Evolutionary conservation across 2,329 filamentous ascomycete species (phyloP), one percentile per base, ranked within the genome.

Genomic region (Ophiostoma piceae): DNA sequence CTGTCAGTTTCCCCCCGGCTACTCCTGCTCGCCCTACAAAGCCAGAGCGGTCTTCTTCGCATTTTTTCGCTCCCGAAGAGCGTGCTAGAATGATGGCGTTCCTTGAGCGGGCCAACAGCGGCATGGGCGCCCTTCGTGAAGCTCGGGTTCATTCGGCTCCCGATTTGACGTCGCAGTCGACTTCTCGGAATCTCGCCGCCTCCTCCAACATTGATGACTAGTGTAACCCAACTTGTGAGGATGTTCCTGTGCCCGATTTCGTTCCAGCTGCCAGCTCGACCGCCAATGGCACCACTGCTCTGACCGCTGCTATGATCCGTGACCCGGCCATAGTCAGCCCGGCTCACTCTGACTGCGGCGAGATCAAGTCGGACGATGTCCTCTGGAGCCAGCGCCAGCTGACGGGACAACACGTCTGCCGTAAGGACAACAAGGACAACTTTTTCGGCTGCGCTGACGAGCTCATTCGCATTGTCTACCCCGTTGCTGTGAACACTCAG

Each of bases 141-240:
- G 35, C 35, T 35, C 35, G 35, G 35, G 35, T 8, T 35, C 35
- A 35, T 6, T 6, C 35, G 35, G 35, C 35, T 35, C 35, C 35
- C 35, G 5, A 35, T 35, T 35, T 35, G 35, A 35, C 35, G 4
- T 35, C 35, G 1, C 37, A 43, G 4, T 32, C 43, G 12, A 12
- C 66, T 65, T 22, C 32, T 35, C 35, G 14, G 19, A 35, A 35
- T 22, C 7, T 12, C 35, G 4, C 62, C 22, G 39, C 39, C 11
- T 22, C 62, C 32, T 12, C 62, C n/a, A 47, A 64, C 62, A 68
- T 67, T 51, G 67, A 68, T 41, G 62, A 67, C 9, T 71, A 66
- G 69, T 71, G 62, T 26, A 39, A 67, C 22, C 67, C 67, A 62
- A 37, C 35, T 29, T 60, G 4, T 11, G 29, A 43, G 35, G 37